Evolutionary conservation across 257 asterid genomes (phyloP).

Genomic region (Lycium barbarum): DNA sequence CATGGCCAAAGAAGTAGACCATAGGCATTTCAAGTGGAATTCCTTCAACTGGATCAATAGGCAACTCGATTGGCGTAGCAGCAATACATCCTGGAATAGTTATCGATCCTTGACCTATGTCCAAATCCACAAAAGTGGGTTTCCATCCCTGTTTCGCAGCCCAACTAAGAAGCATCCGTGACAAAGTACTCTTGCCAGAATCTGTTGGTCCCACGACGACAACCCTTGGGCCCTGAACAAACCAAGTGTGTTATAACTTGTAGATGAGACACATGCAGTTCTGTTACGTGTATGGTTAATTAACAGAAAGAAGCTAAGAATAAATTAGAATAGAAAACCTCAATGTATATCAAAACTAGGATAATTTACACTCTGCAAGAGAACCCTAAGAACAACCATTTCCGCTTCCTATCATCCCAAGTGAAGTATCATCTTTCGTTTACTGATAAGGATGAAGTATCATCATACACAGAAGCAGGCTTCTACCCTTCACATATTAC

Average conservation of each 20-base stretch:
- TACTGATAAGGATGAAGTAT: not conserved
- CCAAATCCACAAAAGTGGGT: constrained; percentile 99
- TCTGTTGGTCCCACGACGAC: constrained; percentile 97
- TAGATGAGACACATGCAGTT: not conserved
- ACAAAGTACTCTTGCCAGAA: constrained; percentile 96
- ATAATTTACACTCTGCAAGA: not conserved
- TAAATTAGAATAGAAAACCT: not conserved
- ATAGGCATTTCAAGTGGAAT: constrained; percentile 98
- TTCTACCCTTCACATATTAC: not conserved
- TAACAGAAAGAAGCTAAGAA: not conserved
- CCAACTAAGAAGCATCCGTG: constrained; percentile 99
- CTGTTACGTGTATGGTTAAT: not conserved
- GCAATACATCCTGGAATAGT: constrained; percentile 95
- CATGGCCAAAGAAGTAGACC: constrained; percentile 92
- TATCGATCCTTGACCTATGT: constrained; percentile 96
- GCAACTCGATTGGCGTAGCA: constrained; percentile 93
- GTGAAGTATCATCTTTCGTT: not conserved
- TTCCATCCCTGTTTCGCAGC: constrained; percentile 99
- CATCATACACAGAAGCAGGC: not conserved
- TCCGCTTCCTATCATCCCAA: constrained; percentile 1
- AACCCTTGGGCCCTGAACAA: constrained; percentile 90
- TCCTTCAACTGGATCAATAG: constrained; percentile 97
- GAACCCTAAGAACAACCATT: not conserved
- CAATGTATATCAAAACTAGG: constrained; percentile 13
- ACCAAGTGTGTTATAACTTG: constrained; percentile 20